Evolutionary conservation across 1,139 yeast genomes (phyloP), one percentile per base, ranked within the genome.

Genomic region (Geotrichum aggregatum): DNA sequence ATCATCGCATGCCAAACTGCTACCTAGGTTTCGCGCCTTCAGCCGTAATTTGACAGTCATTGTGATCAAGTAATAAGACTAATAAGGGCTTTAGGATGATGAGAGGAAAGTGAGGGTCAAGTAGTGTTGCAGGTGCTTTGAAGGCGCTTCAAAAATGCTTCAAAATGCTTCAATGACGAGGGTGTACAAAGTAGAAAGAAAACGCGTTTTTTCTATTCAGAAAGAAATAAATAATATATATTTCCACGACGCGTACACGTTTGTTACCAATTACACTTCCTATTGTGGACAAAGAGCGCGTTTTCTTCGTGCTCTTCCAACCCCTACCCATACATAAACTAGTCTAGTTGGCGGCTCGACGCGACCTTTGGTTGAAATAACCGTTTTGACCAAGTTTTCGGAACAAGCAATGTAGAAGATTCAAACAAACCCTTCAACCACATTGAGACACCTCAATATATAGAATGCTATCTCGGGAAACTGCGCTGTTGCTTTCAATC

Each of bases 41-140:
- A 48, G 43, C 7, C 8, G 22, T 13, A 48, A 11, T 33, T 42
- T 43, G 33, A 43, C 44, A 3, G 52, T 48, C 52, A 48, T 48
- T 47, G 13, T 22, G 22, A 21, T 34, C 4, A 11, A 11, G 7
- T 4, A 3, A 5, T 21, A 22, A 11, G 40, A 44, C 33, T n/a
- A n/a, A n/a, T n/a, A n/a, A n/a, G n/a, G n/a, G n/a, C n/a, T n/a
- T n/a, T n/a, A n/a, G n/a, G n/a, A n/a, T n/a, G n/a, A n/a, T n/a
- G n/a, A n/a, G n/a, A n/a, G n/a, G n/a, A 21, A 16, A 39, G 22
- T 22, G 21, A 34, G 18, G 33, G 19, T 14, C 11, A 26, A 24
- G 28, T 14, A 13, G 13, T 22, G 24, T 11, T 30, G 5, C 16
- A 21, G n/a, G n/a, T n/a, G n/a, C n/a, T n/a, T n/a, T n/a, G n/a